phyloP scores from a whole-genome alignment of 768 basidiomycete genomes.

The Lactarius sanguifluus region DNA sequence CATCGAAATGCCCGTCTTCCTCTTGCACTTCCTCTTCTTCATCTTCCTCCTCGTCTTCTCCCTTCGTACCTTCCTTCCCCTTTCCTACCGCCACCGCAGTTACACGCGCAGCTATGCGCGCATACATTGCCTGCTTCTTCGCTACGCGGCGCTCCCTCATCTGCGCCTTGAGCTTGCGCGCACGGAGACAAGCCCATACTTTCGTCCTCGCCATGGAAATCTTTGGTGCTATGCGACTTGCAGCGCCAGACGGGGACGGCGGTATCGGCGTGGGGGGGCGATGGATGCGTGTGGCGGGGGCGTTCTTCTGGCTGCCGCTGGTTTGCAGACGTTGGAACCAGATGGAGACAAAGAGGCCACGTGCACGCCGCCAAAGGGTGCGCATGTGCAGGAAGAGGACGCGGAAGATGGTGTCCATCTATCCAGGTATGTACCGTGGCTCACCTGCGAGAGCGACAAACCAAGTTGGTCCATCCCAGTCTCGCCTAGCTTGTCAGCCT shows the following conservation, averaged over 20 bases:
- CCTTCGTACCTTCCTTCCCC: neutral
- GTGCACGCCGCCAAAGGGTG: slow-evolving; percentile 19
- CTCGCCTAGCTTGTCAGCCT: neutral
- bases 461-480: neutral
- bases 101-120: neutral
- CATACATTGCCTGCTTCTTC: slow-evolving; percentile 11
- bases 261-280: slow-evolving; percentile 11
- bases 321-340: neutral
- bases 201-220: slow-evolving; percentile 8
- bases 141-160: slow-evolving; percentile 10
- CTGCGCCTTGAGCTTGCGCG: slow-evolving; percentile 12
- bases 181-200: slow-evolving; percentile 9
- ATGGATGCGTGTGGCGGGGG: neutral
- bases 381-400: slow-evolving; percentile 17
- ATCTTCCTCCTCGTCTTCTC: slow-evolving; percentile 8
- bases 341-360: slow-evolving; percentile 21
- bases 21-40: neutral
- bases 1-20: slow-evolving; percentile 4
- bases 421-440: neutral
- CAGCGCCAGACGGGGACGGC: neutral
- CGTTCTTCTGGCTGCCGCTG: slow-evolving; percentile 1
- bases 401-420: slow-evolving; percentile 21
- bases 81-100: neutral
- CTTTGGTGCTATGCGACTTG: neutral
- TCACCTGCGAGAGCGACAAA: neutral